phyloP scores from a whole-genome alignment of 495 filamentous ascomycete species.

The Trichoderma reesei region DNA sequence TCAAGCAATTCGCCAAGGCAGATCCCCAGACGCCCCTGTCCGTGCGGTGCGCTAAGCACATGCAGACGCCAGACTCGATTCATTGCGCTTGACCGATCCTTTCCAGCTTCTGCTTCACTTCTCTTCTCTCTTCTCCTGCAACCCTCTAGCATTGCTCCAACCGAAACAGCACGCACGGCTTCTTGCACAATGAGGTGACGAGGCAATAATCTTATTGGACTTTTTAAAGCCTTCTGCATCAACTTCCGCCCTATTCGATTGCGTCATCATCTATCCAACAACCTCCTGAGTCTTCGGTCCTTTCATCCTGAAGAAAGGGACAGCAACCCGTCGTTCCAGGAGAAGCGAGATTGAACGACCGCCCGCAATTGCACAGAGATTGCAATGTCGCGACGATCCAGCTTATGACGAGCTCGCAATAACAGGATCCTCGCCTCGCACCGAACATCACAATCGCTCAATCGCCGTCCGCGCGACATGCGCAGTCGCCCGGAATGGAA shows the following conservation, averaged over 20 bases:
- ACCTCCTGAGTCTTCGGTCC: neutral
- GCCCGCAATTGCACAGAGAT: neutral
- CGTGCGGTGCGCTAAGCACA: too few relatives aligned
- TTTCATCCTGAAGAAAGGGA: neutral
- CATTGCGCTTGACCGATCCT: neutral
- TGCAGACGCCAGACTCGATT: too few relatives aligned
- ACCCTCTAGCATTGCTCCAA: neutral
- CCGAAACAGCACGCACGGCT: neutral
- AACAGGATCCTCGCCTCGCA: neutral
- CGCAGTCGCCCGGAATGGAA: constrained; percentile 8
- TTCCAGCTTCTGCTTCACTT: neutral
- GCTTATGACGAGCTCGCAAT: neutral
- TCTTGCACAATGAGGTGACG: neutral
- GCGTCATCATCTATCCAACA: neutral
- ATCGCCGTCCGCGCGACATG: constrained; percentile 1
- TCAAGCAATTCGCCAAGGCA: constrained; percentile 1
- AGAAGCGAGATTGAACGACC: neutral
- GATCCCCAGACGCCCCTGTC: neutral
- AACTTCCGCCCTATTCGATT: neutral
- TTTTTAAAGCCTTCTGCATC: neutral
- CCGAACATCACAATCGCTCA: neutral
- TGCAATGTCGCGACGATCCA: neutral
- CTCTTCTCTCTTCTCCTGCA: neutral
- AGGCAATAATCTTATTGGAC: neutral
- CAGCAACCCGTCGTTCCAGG: neutral